Evolutionary conservation across 345 rosid genomes (phyloP).

Genomic region (Lagerstroemia speciosa): DNA sequence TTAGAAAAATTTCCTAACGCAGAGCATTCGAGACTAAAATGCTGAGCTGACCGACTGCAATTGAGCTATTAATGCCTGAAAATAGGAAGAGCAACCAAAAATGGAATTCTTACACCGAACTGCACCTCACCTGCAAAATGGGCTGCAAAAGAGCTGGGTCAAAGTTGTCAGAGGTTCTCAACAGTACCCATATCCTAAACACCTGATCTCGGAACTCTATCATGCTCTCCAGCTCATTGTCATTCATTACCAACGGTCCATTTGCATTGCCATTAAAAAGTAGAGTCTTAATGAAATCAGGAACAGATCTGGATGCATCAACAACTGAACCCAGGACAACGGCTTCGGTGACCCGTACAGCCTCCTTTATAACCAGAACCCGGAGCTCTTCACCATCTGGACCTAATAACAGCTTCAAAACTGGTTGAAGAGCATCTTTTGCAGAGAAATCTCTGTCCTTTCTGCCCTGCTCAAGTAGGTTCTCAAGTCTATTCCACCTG

Average conservation of each 20-base stretch:
- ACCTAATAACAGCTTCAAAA: constrained; percentile 67
- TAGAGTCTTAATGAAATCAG: constrained; percentile 44
- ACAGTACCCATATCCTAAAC: constrained; percentile 73
- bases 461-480: constrained; percentile 82
- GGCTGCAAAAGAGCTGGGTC: constrained; percentile 83
- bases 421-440: constrained; percentile 94
- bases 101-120: not conserved
- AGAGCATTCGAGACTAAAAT: not conserved
- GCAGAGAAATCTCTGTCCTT: constrained; percentile 91
- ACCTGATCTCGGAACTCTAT: constrained; percentile 72
- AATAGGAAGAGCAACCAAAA: not conserved
- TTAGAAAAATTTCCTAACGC: not conserved
- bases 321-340: constrained; percentile 47
- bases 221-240: constrained; percentile 49
- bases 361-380: constrained; percentile 70
- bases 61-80: too few relatives aligned
- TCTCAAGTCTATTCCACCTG: constrained; percentile 98
- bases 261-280: constrained; percentile 48
- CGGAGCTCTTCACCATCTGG: constrained; percentile 80
- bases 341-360: constrained; percentile 81
- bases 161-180: constrained; percentile 65
- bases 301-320: constrained; percentile 70
- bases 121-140: constrained; percentile 49
- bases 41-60: too few relatives aligned
- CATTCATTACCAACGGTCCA: constrained; percentile 52